A percentile compares a stretch with the other conserved stretches of the same genome.
Conservation (phyloP, 2,329 filamentous ascomycete species). For the Epichloe typhina region DNA sequence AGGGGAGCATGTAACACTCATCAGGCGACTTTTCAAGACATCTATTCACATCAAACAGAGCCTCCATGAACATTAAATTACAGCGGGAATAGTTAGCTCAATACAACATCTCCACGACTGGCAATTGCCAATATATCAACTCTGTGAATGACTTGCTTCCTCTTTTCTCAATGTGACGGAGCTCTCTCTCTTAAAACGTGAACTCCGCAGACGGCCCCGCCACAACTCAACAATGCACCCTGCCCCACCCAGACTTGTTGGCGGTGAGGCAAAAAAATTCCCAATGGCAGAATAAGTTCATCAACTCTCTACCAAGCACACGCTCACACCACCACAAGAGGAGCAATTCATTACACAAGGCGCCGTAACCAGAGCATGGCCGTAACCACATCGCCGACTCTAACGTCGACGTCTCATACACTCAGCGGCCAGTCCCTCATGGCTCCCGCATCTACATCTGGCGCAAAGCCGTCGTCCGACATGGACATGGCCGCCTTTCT, state of each 20-base stretch:
- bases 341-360: not conserved
- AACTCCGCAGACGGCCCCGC: too few relatives aligned
- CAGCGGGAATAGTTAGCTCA: too few relatives aligned
- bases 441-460: conserved; percentile 23
- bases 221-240: too few relatives aligned
- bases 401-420: conserved; percentile 52
- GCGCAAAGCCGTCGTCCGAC: conserved; percentile 17
- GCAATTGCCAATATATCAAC: too few relatives aligned
- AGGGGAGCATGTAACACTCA: too few relatives aligned
- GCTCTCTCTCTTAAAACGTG: too few relatives aligned
- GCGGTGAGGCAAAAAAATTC: conserved; percentile 9
- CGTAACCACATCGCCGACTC: conserved; percentile 38
- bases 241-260: not conserved
- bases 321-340: not conserved
- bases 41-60: too few relatives aligned
- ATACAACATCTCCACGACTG: too few relatives aligned
- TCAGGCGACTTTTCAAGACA: too few relatives aligned
- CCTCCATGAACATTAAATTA: too few relatives aligned
- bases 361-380: conserved; percentile 19
- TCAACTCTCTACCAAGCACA: not conserved
- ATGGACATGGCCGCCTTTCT: conserved; percentile 37
- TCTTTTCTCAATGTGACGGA: too few relatives aligned
- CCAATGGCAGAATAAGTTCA: conserved; percentile 5
- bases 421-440: conserved; percentile 38
- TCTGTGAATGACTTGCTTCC: too few relatives aligned